Evolutionary conservation across 2,329 filamentous ascomycete species (phyloP).

Genomic region (Fragosphaeria purpurea): DNA sequence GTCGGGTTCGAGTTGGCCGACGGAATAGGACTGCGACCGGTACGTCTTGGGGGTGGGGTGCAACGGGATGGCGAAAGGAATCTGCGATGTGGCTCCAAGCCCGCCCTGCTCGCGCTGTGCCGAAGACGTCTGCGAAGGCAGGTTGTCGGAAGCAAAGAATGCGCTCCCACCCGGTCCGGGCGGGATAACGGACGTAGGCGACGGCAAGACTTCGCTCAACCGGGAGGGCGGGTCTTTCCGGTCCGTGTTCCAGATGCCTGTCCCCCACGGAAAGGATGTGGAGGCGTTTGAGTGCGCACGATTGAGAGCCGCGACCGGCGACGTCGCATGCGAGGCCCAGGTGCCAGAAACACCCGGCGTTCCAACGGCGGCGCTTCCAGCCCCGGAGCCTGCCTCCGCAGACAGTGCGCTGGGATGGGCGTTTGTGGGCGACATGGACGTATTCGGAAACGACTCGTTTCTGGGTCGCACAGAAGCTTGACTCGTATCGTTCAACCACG

Average conservation of each 20-base stretch:
- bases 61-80: constrained; percentile 78
- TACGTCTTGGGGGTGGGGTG: constrained; percentile 89
- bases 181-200: constrained; percentile 55
- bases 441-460: constrained; percentile 67
- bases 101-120: constrained; percentile 38
- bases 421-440: constrained; percentile 65
- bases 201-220: constrained; percentile 64
- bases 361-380: constrained; percentile 19
- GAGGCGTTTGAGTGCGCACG: constrained; percentile 34
- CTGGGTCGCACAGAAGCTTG: constrained; percentile 54
- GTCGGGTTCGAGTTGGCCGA: constrained; percentile 76
- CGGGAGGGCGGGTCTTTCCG: constrained; percentile 69
- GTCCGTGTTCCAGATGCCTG: constrained; percentile 73
- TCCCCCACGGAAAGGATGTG: constrained; percentile 59
- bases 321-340: constrained; percentile 45
- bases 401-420: constrained; percentile 77
- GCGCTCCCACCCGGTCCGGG: constrained; percentile 31
- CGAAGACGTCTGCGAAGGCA: constrained; percentile 20
- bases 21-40: constrained; percentile 92
- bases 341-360: constrained; percentile 14
- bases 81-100: constrained; percentile 44
- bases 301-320: constrained; percentile 35
- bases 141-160: constrained; percentile 22
- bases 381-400: constrained; percentile 44
- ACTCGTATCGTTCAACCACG: constrained; percentile 77